phyloP scores from a whole-genome alignment of 2,329 filamentous ascomycete species.

The Amauroascus verrucosus region DNA sequence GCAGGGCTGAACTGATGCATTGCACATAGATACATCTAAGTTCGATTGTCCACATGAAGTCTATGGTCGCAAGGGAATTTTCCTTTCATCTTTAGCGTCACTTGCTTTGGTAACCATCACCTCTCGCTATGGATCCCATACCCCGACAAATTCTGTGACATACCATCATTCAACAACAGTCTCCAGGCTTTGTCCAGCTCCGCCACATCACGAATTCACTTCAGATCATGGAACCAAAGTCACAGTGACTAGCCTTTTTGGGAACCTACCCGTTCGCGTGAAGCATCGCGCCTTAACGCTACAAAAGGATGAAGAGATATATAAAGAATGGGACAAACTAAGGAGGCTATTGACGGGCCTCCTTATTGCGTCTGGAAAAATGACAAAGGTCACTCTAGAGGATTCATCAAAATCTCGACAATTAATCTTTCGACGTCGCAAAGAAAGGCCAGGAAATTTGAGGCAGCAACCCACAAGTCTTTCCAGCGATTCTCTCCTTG shows the following conservation, averaged over 20 bases:
- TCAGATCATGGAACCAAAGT: slow-evolving; percentile 63
- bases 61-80: slow-evolving; percentile 62
- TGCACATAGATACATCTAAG: slow-evolving; percentile 64
- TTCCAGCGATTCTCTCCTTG: slow-evolving; percentile 15
- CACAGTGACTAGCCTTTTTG: slow-evolving; percentile 70
- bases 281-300: slow-evolving; percentile 58
- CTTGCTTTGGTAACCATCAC: slow-evolving; percentile 67
- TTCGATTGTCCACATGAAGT: slow-evolving; percentile 36
- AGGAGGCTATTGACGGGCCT: slow-evolving; percentile 51
- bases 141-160: slow-evolving; percentile 50
- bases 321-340: slow-evolving; percentile 57
- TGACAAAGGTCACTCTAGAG: slow-evolving; percentile 49
- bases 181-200: slow-evolving; percentile 53
- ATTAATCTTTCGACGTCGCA: slow-evolving; percentile 24
- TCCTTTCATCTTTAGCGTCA: slow-evolving; percentile 64
- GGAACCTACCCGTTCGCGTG: slow-evolving; percentile 79
- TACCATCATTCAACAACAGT: slow-evolving; percentile 61
- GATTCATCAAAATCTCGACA: slow-evolving; percentile 40
- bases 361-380: slow-evolving; percentile 57
- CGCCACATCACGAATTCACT: slow-evolving; percentile 47
- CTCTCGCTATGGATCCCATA: slow-evolving; percentile 51
- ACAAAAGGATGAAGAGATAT: slow-evolving; percentile 43
- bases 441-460: not conserved
- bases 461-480: not conserved
- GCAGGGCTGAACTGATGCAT: slow-evolving; percentile 7